Conservation (phyloP, 495 filamentous ascomycete genomes). For the Mycothermus thermophilus region DNA sequence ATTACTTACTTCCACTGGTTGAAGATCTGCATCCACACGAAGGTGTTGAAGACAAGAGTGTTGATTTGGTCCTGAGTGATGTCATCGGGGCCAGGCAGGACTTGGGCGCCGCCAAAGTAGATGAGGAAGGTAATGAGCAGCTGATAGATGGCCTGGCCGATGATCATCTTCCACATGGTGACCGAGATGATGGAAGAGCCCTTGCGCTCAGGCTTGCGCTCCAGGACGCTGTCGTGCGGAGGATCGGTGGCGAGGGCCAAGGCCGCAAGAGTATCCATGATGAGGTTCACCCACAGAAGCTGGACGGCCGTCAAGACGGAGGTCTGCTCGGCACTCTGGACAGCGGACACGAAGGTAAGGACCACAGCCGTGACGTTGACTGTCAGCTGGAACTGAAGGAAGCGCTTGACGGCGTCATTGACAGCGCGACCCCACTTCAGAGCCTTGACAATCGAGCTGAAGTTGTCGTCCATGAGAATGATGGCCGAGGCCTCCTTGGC, state of each 20-base stretch:
- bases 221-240: slow-evolving; percentile 60
- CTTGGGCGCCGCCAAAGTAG: slow-evolving; percentile 52
- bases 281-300: slow-evolving; percentile 82
- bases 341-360: slow-evolving; percentile 70
- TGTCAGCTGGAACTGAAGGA: slow-evolving; percentile 83
- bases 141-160: slow-evolving; percentile 75
- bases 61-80: slow-evolving; percentile 37
- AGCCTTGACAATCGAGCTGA: slow-evolving; percentile 73
- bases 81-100: slow-evolving; percentile 40
- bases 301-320: slow-evolving; percentile 78
- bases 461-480: slow-evolving; percentile 87
- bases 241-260: slow-evolving; percentile 77
- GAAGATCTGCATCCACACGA: slow-evolving; percentile 96
- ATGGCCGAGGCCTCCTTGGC: slow-evolving; percentile 88
- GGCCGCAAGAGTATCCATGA: slow-evolving; percentile 88
- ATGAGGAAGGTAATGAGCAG: slow-evolving; percentile 63
- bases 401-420: slow-evolving; percentile 82
- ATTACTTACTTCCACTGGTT: slow-evolving; percentile 74
- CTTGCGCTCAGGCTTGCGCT: slow-evolving; percentile 76
- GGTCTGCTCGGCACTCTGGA: slow-evolving; percentile 47
- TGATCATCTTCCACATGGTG: slow-evolving; percentile 95
- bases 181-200: slow-evolving; percentile 61
- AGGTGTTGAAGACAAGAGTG: slow-evolving; percentile 83
- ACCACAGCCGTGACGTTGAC: slow-evolving; percentile 82
- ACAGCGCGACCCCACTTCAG: slow-evolving; percentile 84